Evolutionary conservation across 208 protist species (phyloP).

Genomic region (Phytomonas sp.): DNA sequence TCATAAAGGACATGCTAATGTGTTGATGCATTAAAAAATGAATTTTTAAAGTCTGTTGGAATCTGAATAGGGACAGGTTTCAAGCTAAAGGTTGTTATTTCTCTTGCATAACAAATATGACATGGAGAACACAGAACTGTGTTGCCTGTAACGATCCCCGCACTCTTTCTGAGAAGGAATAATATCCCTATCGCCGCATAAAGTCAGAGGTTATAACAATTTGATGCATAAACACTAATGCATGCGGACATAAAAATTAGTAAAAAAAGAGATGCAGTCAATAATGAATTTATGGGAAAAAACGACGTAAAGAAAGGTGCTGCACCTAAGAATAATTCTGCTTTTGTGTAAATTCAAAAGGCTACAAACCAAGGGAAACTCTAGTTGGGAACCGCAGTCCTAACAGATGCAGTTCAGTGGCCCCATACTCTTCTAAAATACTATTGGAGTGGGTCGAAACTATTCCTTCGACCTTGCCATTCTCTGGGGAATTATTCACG

Average conservation of each 20-base stretch:
- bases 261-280: not conserved
- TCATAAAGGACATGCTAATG: not conserved
- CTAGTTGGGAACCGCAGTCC: slow-evolving; percentile 54
- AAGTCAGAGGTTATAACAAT: not conserved
- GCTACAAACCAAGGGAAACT: slow-evolving; percentile 23
- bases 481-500: slow-evolving; percentile 13
- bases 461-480: slow-evolving; percentile 12
- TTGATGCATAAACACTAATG: slow-evolving; percentile 11
- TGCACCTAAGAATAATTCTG: slow-evolving; percentile 6
- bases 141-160: not conserved
- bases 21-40: slow-evolving; percentile 4
- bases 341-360: slow-evolving; percentile 3
- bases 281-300: slow-evolving; percentile 10
- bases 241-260: slow-evolving; percentile 3
- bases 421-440: slow-evolving; percentile 24
- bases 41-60: slow-evolving; percentile 3
- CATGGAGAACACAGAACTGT: not conserved
- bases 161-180: not conserved
- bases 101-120: not conserved
- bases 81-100: not conserved
- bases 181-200: not conserved
- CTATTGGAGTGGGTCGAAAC: slow-evolving; percentile 8
- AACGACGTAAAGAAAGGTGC: not conserved
- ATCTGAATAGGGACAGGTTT: not conserved
- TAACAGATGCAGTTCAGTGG: slow-evolving; percentile 36